Evolutionary conservation across 2,329 filamentous ascomycete species (phyloP).

Genomic region (Aureobasidium lini): DNA sequence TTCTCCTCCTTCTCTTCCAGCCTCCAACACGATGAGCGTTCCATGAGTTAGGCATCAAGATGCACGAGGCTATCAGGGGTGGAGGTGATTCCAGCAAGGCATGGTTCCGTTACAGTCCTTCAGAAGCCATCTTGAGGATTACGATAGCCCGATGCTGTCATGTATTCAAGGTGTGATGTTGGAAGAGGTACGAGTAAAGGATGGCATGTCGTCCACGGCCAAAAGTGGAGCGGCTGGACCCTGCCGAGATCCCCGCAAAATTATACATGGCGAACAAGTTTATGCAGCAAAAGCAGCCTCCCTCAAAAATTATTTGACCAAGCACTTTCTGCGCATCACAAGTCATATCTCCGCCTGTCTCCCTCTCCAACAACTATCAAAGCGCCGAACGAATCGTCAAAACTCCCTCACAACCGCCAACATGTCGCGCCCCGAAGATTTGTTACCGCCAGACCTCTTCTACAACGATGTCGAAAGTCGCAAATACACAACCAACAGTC

Average conservation of each 20-base stretch:
- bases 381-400: neutral
- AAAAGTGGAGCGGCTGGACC: neutral
- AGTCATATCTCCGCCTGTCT: neutral
- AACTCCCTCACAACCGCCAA: slow-evolving; percentile 27
- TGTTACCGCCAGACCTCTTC: slow-evolving; percentile 88
- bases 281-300: neutral
- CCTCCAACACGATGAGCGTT: no score
- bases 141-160: no score
- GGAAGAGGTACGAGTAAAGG: neutral
- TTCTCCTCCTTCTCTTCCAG: no score
- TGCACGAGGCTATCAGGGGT: no score
- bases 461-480: slow-evolving; percentile 93
- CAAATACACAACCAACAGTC: slow-evolving; percentile 95
- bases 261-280: neutral
- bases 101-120: no score
- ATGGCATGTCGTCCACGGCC: neutral
- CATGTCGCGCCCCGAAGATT: slow-evolving; percentile 98
- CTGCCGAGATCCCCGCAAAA: neutral
- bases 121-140: no score
- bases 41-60: no score
- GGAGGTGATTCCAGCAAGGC: no score
- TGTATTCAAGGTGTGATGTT: no score
- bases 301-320: slow-evolving; percentile 1
- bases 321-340: neutral
- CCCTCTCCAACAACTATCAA: neutral